Evolutionary conservation across 495 filamentous ascomycete genomes (phyloP), one percentile per base, ranked within the genome.

Genomic region (Xylaria palmicola): DNA sequence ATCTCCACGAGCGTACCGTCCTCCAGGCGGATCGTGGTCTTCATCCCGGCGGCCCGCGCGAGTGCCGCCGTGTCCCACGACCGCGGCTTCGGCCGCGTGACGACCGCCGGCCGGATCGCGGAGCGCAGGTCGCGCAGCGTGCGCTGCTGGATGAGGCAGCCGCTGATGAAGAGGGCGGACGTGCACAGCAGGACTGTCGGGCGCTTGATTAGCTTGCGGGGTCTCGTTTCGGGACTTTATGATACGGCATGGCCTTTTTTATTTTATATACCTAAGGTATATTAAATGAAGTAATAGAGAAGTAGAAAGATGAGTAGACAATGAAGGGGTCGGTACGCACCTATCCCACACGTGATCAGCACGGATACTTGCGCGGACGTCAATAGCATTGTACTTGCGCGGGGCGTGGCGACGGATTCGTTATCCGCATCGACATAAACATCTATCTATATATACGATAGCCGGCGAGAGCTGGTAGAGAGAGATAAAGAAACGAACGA

Each of bases 101-200:
- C 39, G 36, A 56, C 40, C 10, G 68, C 65, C 36, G 74, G 77
- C 58, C 66, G 67, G 49, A 84, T 84, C 29, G 81, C 78, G 5
- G 65, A 66, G 34, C 80, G 75, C 6, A 84, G 62, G 44, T 82
- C 78, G 17, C 75, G 72, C 2, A 84, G 67, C 0, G 81, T 83
- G 45, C 80, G 76, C 59, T 84, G 83, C 60, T 80, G 86, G 70
- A 76, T 81, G 60, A 66, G 78, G 74, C 79, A 86, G 63, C 73
- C 81, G 69, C 71, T 77, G 43, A 76, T 77, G 74, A 77, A 83
- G 52, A 81, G 78, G 57, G 80, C 83, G 19, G 73, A 55, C 48
- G 81, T 81, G 73, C 76, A 80, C 60, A 82, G 55, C 62, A 82
- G 62, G 47, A 81, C 78, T 85, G 59, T 45, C n/a, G n/a, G n/a